phyloP scores from a whole-genome alignment of 2,329 filamentous ascomycete species.

The Colletotrichum cereale region DNA sequence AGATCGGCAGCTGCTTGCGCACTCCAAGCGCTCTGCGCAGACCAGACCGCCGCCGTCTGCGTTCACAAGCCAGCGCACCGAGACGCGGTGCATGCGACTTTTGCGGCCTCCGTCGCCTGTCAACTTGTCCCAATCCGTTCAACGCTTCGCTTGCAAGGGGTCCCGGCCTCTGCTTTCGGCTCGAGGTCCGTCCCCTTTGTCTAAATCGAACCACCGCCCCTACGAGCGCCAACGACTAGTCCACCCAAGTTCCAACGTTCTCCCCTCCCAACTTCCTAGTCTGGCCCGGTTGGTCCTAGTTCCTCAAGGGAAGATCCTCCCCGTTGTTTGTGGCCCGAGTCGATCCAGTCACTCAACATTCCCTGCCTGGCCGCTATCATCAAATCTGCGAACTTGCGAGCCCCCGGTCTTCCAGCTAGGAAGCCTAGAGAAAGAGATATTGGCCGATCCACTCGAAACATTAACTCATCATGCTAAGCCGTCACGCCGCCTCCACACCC shows the following conservation, averaged over 20 bases:
- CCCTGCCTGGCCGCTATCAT: slow-evolving; percentile 19
- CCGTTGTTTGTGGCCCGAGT: slow-evolving; percentile 14
- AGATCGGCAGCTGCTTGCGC: slow-evolving; percentile 28
- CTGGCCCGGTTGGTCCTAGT: slow-evolving; percentile 18
- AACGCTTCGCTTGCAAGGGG: slow-evolving; percentile 35
- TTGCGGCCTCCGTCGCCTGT: slow-evolving; percentile 25
- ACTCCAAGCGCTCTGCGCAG: slow-evolving; percentile 17
- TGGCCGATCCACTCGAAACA: slow-evolving; percentile 49
- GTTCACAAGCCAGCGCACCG: slow-evolving; percentile 4
- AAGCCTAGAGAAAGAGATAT: slow-evolving; percentile 31
- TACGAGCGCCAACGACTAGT: slow-evolving; percentile 5
- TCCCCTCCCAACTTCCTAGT: background rate
- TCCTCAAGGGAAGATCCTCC: background rate
- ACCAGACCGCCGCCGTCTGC: slow-evolving; percentile 23
- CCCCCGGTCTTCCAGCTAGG: slow-evolving; percentile 22
- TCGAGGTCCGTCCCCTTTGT: slow-evolving; percentile 35
- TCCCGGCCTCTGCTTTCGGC: slow-evolving; percentile 27
- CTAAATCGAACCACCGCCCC: slow-evolving; percentile 3
- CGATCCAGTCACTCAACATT: slow-evolving; percentile 15
- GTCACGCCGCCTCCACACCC: slow-evolving; percentile 43
- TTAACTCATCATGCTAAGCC: slow-evolving; percentile 55
- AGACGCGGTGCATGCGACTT: slow-evolving; percentile 32
- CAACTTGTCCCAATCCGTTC: slow-evolving; percentile 16
- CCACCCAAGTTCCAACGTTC: slow-evolving; percentile 4
- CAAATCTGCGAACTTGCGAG: slow-evolving; percentile 12